Percentiles rank a stretch among this genome's conserved stretches.
Conservation (phyloP, 1,284 basidiomycete genomes). For the Heliocybe sulcata region DNA sequence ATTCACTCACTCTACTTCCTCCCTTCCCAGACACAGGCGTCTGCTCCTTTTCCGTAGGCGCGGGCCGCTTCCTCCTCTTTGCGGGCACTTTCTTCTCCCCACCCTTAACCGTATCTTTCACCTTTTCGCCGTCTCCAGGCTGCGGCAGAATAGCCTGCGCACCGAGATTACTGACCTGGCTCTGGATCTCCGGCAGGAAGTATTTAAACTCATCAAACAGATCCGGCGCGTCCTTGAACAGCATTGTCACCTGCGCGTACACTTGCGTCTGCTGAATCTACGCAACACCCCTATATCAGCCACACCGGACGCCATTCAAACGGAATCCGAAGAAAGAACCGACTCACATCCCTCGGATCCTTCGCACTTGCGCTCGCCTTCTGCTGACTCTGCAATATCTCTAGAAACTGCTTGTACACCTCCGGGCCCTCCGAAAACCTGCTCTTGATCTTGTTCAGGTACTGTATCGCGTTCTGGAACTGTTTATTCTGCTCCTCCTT, state of each 20-base stretch:
- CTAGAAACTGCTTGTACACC: constrained; percentile 97
- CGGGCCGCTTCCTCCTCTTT: constrained; percentile 45
- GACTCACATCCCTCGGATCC: constrained; percentile 82
- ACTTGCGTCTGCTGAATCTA: constrained; percentile 55
- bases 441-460: constrained; percentile 98
- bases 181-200: constrained; percentile 78
- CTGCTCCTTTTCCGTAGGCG: constrained; percentile 47
- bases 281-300: neutral
- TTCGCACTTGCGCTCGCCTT: constrained; percentile 69
- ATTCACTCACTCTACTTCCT: neutral
- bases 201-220: constrained; percentile 94
- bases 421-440: constrained; percentile 89
- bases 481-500: constrained; percentile 52
- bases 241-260: constrained; percentile 85
- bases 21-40: constrained; percentile 38
- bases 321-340: constrained; percentile 3
- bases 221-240: constrained; percentile 93
- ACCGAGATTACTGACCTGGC: constrained; percentile 21
- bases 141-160: constrained; percentile 23
- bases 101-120: constrained; percentile 28
- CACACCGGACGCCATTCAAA: neutral
- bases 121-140: constrained; percentile 23
- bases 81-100: constrained; percentile 33
- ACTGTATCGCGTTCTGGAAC: constrained; percentile 97
- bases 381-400: constrained; percentile 97